Evolutionary conservation across 352 stramenopile species (phyloP).

Genomic region (Pilasporangium apinafurcum): DNA sequence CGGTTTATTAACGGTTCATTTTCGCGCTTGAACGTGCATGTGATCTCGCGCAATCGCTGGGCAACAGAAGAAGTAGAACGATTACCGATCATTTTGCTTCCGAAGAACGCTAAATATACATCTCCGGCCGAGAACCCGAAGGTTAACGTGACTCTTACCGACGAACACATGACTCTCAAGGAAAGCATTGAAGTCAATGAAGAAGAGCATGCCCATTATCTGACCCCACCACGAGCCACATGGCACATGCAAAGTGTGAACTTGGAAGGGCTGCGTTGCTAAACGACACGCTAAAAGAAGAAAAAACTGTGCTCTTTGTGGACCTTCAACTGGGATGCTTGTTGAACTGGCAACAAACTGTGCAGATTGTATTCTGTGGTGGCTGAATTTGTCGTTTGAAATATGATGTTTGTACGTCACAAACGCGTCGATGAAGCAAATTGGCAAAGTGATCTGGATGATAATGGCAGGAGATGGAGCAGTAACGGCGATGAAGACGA

Average conservation of each 20-base stretch:
- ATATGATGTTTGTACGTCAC: too few species aligned
- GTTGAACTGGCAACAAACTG: too few species aligned
- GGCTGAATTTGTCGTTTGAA: not conserved
- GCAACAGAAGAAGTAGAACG: slow-evolving; percentile 58
- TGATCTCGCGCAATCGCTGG: slow-evolving; percentile 70
- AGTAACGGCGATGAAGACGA: too few species aligned
- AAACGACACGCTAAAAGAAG: too few species aligned
- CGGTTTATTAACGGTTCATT: slow-evolving; percentile 80
- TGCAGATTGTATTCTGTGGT: not conserved
- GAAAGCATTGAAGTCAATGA: slow-evolving; percentile 45
- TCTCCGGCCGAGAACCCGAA: slow-evolving; percentile 77
- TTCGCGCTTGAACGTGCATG: slow-evolving; percentile 64
- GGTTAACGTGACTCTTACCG: slow-evolving; percentile 58
- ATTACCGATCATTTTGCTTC: slow-evolving; percentile 64
- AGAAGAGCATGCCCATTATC: slow-evolving; percentile 32
- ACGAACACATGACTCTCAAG: slow-evolving; percentile 57
- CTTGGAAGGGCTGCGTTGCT: slow-evolving; percentile 61
- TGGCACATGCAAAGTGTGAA: slow-evolving; percentile 82
- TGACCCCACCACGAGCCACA: slow-evolving; percentile 70
- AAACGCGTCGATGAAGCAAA: too few species aligned
- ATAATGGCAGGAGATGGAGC: too few species aligned
- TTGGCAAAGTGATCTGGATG: too few species aligned
- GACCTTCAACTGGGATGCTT: too few species aligned
- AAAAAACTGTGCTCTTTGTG: too few species aligned
- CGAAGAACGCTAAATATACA: slow-evolving; percentile 52